Conservation (phyloP, 2,329 filamentous ascomycete genomes). For the Diaporthe eres region DNA sequence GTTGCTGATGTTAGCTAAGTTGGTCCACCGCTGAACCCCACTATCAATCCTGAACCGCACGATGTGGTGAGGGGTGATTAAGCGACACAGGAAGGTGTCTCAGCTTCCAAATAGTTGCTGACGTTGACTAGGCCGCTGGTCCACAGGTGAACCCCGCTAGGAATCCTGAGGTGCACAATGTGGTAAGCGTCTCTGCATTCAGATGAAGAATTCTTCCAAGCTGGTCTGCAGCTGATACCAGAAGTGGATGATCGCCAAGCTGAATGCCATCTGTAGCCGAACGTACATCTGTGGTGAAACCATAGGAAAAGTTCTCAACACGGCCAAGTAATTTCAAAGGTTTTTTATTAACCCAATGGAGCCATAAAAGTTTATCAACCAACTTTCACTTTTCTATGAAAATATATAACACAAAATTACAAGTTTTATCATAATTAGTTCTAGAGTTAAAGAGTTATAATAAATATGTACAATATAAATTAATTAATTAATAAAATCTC, state of each 20-base stretch:
- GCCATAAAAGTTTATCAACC: too few species aligned
- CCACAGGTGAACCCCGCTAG: background rate
- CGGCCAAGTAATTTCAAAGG: too few species aligned
- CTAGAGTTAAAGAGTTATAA: too few species aligned
- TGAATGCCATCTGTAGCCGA: background rate
- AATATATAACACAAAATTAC: too few species aligned
- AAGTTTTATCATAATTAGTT: too few species aligned
- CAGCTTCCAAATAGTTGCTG: background rate
- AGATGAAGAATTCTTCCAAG: background rate
- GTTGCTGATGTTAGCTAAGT: background rate
- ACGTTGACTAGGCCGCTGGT: background rate
- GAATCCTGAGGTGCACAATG: background rate
- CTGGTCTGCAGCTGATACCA: background rate
- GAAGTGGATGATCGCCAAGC: background rate
- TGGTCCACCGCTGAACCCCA: background rate
- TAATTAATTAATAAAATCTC: too few species aligned
- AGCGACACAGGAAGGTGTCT: background rate
- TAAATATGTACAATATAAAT: too few species aligned
- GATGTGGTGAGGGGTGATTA: background rate
- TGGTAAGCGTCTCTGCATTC: background rate
- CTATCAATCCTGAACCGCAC: background rate
- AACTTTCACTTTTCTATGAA: too few species aligned
- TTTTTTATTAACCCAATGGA: too few species aligned
- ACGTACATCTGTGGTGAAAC: background rate
- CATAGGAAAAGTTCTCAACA: background rate